Conservation (phyloP, 2,329 filamentous ascomycete genomes). For the Ophiostoma ulmi region DNA sequence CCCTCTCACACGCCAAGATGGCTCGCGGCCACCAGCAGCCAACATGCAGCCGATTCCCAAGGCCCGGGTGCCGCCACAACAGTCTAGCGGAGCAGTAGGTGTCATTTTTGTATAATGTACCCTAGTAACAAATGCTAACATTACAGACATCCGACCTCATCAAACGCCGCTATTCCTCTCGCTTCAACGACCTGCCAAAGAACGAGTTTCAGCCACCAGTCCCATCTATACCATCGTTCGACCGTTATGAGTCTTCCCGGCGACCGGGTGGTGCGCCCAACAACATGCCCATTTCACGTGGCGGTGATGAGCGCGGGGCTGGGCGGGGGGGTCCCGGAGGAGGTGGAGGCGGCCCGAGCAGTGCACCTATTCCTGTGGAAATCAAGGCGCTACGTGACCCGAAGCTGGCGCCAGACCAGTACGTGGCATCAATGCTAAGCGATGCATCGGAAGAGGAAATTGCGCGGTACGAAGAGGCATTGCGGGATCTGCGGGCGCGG, state of each 20-base stretch:
- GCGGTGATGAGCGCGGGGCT: slow-evolving; percentile 33
- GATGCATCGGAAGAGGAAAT: slow-evolving; percentile 88
- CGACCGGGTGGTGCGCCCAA: slow-evolving; percentile 39
- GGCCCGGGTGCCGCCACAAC: slow-evolving; percentile 39
- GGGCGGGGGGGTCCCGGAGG: slow-evolving; percentile 15
- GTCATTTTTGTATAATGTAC: background rate
- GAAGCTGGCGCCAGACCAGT: slow-evolving; percentile 72
- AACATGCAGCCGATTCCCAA: slow-evolving; percentile 34
- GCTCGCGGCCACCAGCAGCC: slow-evolving; percentile 31
- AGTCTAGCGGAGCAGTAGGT: slow-evolving; percentile 52
- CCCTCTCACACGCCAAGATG: slow-evolving; percentile 25
- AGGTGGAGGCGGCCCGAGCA: slow-evolving; percentile 22
- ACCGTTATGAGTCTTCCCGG: slow-evolving; percentile 50
- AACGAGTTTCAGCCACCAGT: slow-evolving; percentile 71
- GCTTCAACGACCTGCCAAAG: slow-evolving; percentile 75
- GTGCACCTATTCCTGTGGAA: slow-evolving; percentile 61
- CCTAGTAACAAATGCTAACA: background rate
- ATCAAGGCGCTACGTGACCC: slow-evolving; percentile 74
- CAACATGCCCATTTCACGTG: slow-evolving; percentile 51
- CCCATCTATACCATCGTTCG: slow-evolving; percentile 58
- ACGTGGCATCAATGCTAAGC: slow-evolving; percentile 65
- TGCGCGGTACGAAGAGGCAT: slow-evolving; percentile 67
- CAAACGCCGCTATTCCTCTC: slow-evolving; percentile 88
- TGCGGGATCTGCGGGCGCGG: slow-evolving; percentile 71
- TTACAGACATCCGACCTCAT: slow-evolving; percentile 73